phyloP scores from a whole-genome alignment of 2,329 filamentous ascomycete species.

The Elsinoe arachidis region DNA sequence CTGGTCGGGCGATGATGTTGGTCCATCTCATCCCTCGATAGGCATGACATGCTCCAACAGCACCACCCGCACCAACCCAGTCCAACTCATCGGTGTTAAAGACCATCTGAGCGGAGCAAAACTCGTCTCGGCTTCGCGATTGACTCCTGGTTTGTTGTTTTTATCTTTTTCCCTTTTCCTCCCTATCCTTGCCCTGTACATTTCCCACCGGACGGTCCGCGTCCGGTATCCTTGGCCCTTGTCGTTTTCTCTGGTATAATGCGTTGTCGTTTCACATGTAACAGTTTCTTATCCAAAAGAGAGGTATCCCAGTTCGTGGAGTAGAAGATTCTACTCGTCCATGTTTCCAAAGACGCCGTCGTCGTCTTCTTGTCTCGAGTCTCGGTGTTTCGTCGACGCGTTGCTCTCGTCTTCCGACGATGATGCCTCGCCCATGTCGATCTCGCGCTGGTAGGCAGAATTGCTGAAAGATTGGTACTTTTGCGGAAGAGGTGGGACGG shows the following conservation, averaged over 20 bases:
- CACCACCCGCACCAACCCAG: neutral
- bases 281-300: neutral
- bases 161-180: neutral
- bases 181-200: slow-evolving; percentile 3
- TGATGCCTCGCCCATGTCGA: slow-evolving; percentile 39
- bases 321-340: slow-evolving; percentile 59
- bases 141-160: neutral
- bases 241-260: slow-evolving; percentile 11
- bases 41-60: neutral
- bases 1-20: neutral
- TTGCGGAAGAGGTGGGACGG: slow-evolving; percentile 76
- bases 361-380: slow-evolving; percentile 69
- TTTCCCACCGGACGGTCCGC: neutral
- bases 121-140: slow-evolving; percentile 2
- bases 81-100: slow-evolving; percentile 34
- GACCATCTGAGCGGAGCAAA: slow-evolving; percentile 25
- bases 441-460: slow-evolving; percentile 28
- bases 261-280: slow-evolving; percentile 9
- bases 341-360: slow-evolving; percentile 93
- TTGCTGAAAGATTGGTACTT: slow-evolving; percentile 54
- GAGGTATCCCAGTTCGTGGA: neutral
- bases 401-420: slow-evolving; percentile 44
- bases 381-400: slow-evolving; percentile 47
- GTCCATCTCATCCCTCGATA: neutral
- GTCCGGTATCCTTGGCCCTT: slow-evolving; percentile 1